Base-by-base conservation (phyloP, 2,329 filamentous ascomycete genomes). In the Pseudocercospora macadamiae region DNA sequence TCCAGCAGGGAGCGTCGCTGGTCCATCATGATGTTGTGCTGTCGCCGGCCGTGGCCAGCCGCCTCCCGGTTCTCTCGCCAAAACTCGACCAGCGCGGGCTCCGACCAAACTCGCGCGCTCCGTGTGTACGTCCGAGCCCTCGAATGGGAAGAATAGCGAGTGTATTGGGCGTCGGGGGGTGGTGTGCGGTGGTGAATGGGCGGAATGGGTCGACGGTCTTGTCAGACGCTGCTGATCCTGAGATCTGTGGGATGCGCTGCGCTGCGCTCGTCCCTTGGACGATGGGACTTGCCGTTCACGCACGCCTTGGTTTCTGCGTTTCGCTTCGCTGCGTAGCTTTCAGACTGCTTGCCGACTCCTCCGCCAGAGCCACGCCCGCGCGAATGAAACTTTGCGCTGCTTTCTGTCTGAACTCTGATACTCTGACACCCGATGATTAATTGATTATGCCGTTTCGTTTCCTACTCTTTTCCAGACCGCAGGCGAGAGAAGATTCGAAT, bases 1-100 rank as follows among this genome's bases (percentile, higher is more conserved):
- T 70, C 66, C 56, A 68, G 61, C 58, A 70, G 56, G 45, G 68
- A 70, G 34, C 55, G 57, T 53, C 66, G 63, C 16, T 62, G 49
- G 42, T 66, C 64, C 67, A 67, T 67, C 58, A 57, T 64, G 57
- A 36, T 57, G 52, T 45, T 30, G 54, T 53, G 51, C 23, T 55
- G 57, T 58, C 55, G 60, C 49, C 55, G 62, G 61, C 61, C 59
- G 45, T 58, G 48, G 61, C 59, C 62, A 58, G 64, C 64, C 62
- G 62, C 64, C 64, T 60, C 60, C 34, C 30, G 42, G 39, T 23
- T 44, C 18, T 19, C 44, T 34, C 57, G 16, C 61, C 54, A 61
- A 60, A 64, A 63, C 26, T 26, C 28, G 51, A 18, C 36, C 19
- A 32, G 6, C 19, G 23, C 4, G n/a, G 32, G 8, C 14, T n/a